Base-by-base conservation (phyloP, 208 protist genomes). In the Trypanosoma vivax region DNA sequence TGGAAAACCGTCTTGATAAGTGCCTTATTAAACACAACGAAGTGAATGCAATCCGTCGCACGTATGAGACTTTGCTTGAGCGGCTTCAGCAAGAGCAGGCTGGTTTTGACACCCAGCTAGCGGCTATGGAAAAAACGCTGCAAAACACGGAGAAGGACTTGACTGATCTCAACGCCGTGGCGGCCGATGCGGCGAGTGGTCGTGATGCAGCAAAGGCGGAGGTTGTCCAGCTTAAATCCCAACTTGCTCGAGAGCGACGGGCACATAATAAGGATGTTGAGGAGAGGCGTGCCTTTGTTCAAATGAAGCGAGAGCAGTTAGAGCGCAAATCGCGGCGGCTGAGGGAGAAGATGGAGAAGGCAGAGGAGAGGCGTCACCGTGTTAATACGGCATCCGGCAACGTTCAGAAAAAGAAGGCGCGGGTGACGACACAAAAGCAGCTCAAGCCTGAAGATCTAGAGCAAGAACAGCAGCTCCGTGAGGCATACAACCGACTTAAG, bases 21-120 rank as follows among this genome's bases (percentile, higher is more conserved):
- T 95, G 92, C 23, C 88, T 97, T 23, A 96, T 98, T 48, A 98
- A 97, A 76, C 94, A 95, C 84, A 97, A 97, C 63, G 96, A 98
- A 58, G 90, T 96, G 7, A 83, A 87, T 59, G 79, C 80, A 35
- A 97, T 98, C 43, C 76, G 83, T 14, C 90, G 88, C 42, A 97
- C 96, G 13, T 98, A 97, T 71, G 88, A 97, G 67, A 87, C 94
- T 48, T 92, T 97, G 43, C 69, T 97, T 52, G 81, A 96, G 62
- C 79, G 93, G 13, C 79, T 98, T 18, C 85, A 96, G 67, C 67
- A 95, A 46, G 90, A 97, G 72, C 88, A 94, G 57, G 57, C 88
- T 5, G 83, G 83, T 7, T 97, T 94, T 54, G 89, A 95, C 65
- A 90, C 88, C 27, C 82, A 94, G 72, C 73, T 96, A 24, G 70